phyloP scores from a whole-genome alignment of 2,329 filamentous ascomycete species.

The Cladosporium phlei region DNA sequence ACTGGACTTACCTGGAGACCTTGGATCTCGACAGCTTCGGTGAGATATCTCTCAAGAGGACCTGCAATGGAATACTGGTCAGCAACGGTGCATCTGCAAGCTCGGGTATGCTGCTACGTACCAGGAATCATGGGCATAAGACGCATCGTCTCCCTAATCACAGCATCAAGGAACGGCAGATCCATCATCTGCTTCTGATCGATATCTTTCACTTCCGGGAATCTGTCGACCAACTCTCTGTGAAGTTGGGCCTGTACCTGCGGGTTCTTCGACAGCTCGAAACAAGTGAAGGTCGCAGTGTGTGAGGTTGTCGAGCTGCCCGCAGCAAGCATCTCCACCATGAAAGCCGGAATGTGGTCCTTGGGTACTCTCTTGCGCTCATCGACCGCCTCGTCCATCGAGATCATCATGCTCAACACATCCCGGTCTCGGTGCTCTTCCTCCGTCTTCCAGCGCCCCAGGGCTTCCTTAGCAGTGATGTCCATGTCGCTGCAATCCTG shows the following conservation, averaged over 20 bases:
- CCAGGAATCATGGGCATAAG: slow-evolving; percentile 20
- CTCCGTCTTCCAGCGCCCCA: slow-evolving; percentile 10
- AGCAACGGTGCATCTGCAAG: too few relatives aligned
- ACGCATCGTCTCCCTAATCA: slow-evolving; percentile 18
- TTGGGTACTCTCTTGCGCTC: slow-evolving; percentile 7
- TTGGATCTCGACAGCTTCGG: slow-evolving; percentile 9
- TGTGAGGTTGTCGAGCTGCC: slow-evolving; percentile 18
- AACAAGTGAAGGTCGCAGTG: slow-evolving; percentile 16
- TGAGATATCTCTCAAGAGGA: slow-evolving; percentile 17
- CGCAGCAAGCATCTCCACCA: slow-evolving; percentile 21
- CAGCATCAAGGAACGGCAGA: slow-evolving; percentile 15
- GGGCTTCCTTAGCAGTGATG: slow-evolving; percentile 15
- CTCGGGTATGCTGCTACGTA: neutral
- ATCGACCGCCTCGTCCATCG: slow-evolving; percentile 12
- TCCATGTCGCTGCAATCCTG: slow-evolving; percentile 17
- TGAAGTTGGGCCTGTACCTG: slow-evolving; percentile 7
- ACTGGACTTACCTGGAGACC: slow-evolving; percentile 4
- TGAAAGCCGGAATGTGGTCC: slow-evolving; percentile 18
- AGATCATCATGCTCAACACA: slow-evolving; percentile 13
- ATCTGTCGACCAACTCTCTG: slow-evolving; percentile 11
- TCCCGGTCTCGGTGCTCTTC: slow-evolving; percentile 12
- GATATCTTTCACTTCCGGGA: slow-evolving; percentile 14
- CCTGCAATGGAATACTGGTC: too few relatives aligned
- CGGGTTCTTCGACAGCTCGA: slow-evolving; percentile 13
- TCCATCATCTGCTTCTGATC: slow-evolving; percentile 10